Conservation (phyloP, 305 asterid species). For the Stenogyne calaminthoides region DNA sequence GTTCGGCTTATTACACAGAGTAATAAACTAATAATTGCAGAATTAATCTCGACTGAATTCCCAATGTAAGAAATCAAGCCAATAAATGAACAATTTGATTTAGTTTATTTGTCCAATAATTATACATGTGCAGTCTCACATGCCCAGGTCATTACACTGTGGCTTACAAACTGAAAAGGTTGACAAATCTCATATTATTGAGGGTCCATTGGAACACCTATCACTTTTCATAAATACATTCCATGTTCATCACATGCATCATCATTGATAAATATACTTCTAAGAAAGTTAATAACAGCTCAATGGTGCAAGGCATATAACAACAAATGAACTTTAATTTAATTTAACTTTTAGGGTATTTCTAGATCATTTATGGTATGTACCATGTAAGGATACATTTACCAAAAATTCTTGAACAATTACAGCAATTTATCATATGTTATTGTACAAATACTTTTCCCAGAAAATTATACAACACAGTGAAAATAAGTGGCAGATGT, state of each 20-base stretch:
- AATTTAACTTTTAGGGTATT: background rate
- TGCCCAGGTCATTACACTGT: slow-evolving; percentile 35
- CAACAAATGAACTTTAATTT: background rate
- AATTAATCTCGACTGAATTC: slow-evolving; percentile 10
- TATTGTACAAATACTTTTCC: background rate
- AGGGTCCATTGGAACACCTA: slow-evolving; percentile 33
- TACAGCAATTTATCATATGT: background rate
- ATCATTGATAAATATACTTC: slow-evolving; percentile 19
- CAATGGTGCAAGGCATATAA: background rate
- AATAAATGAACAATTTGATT: slow-evolving; percentile 39
- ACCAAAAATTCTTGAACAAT: background rate
- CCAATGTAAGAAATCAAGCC: slow-evolving; percentile 29
- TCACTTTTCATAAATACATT: slow-evolving; percentile 27
- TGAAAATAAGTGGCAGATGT: background rate
- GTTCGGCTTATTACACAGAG: background rate
- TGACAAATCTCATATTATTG: slow-evolving; percentile 39
- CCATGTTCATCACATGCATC: slow-evolving; percentile 53
- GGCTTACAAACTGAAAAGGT: slow-evolving; percentile 32
- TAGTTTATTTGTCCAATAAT: slow-evolving; percentile 37
- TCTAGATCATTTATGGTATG: background rate
- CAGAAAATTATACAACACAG: background rate
- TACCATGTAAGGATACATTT: background rate
- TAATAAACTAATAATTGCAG: background rate
- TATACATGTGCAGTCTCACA: slow-evolving; percentile 52
- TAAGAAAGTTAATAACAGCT: background rate